phyloP scores from a whole-genome alignment of 2,329 filamentous ascomycete species.

The Fusarium buharicum region DNA sequence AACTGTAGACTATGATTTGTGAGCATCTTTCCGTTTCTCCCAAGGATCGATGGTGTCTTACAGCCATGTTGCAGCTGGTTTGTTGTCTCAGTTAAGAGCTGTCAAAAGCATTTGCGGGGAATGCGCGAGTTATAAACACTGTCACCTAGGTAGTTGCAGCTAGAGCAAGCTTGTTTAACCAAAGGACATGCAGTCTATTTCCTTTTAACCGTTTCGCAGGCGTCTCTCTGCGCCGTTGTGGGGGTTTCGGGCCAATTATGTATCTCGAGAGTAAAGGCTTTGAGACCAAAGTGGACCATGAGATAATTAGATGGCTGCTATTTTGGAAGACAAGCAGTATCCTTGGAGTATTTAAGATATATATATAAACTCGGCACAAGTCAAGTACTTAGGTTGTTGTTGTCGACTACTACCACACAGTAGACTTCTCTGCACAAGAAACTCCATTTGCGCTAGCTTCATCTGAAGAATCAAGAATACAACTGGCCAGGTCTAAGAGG shows the following conservation, averaged over 20 bases:
- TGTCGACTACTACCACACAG: no score
- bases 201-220: conserved; percentile 19
- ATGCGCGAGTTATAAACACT: neutral
- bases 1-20: conserved; percentile 60
- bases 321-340: no score
- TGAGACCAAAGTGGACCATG: conserved; percentile 16
- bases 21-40: conserved; percentile 1
- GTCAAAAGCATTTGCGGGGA: conserved; percentile 9
- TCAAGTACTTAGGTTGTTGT: no score
- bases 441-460: no score
- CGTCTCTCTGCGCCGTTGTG: conserved; percentile 24
- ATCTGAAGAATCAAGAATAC: no score
- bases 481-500: no score
- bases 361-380: no score
- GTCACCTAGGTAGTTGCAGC: neutral
- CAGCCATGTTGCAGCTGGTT: conserved; percentile 32
- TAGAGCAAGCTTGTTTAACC: conserved; percentile 9
- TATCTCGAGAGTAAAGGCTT: conserved; percentile 3
- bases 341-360: no score
- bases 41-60: conserved; percentile 21
- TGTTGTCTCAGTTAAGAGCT: neutral
- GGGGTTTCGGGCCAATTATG: conserved; percentile 40
- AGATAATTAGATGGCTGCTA: no score
- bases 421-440: no score
- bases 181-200: conserved; percentile 22